Conservation (phyloP, 2,329 filamentous ascomycete genomes). For the Aureobasidium melanogenum region DNA sequence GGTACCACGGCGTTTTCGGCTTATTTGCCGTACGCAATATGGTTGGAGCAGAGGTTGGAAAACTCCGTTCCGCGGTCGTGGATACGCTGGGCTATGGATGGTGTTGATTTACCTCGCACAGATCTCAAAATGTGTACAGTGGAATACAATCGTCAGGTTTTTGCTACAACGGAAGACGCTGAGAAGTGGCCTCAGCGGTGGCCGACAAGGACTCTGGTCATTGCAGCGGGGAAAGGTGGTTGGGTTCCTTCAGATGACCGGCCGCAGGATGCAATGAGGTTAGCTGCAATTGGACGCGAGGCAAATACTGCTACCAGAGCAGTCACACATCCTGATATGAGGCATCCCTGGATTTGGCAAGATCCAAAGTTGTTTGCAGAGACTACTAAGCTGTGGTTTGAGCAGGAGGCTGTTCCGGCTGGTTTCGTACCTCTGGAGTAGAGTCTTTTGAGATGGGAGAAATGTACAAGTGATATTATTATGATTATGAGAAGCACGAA, state of each 20-base stretch:
- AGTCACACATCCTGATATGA: neutral
- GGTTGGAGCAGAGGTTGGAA: neutral
- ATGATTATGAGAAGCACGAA: neutral
- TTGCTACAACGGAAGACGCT: neutral
- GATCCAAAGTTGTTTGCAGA: neutral
- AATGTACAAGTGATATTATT: neutral
- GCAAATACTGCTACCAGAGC: neutral
- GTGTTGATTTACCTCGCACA: neutral
- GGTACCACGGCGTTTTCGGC: neutral
- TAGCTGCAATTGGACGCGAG: neutral
- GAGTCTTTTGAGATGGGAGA: neutral
- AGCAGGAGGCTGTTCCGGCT: neutral
- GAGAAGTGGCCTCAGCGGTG: neutral
- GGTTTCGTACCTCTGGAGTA: neutral
- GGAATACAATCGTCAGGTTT: neutral
- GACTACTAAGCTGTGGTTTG: neutral
- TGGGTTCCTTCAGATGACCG: neutral
- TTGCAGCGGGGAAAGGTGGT: neutral
- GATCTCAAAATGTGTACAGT: neutral
- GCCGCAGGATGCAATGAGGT: neutral
- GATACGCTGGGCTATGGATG: neutral
- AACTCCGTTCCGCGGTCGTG: neutral
- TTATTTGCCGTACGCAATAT: neutral
- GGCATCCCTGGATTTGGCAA: neutral
- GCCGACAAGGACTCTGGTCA: neutral